Base-by-base conservation (phyloP, 164 flowering plant species). In the Umbellularia californica region DNA sequence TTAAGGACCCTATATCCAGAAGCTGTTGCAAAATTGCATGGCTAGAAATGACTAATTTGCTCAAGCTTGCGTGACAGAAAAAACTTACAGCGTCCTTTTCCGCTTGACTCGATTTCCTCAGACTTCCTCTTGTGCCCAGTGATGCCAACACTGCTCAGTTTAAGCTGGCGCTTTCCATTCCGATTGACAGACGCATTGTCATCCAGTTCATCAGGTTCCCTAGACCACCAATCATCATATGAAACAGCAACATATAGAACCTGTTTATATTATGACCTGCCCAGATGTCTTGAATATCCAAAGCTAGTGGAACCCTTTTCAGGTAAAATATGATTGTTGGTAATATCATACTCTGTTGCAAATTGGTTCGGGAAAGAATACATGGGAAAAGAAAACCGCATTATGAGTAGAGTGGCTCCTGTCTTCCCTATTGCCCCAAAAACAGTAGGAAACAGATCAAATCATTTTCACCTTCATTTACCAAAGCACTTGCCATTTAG, bases 11-110 rank as follows among this genome's bases (percentile, higher is more conserved):
- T 3, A 19, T 19, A 55, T 19, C 60, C 60, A 55, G 5, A 19
- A 55, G 19, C 20, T 19, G 20, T 55, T 15, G 20, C 60, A 15
- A 52, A 30, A 20, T 70, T 25, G 20, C 17, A 15, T 20, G 30
- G 64, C 75, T 73, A 83, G 81, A 92, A 92, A 63, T 82, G 79
- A 73, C 81, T 70, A 35, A 87, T 72, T 75, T 80, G 89, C 86
- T 95, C 94, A 68, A 95, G 95, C 74, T 88, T 95, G 74, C 98
- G 97, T 30, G 94, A 71, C 76, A 89, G 92, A 73, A 95, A 91
- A 78, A 95, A 93, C 78, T 88, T 93, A 88, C 92, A 88, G 55
- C 93, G 97, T 3, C 94, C 95, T 83, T 87, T 90, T 20, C 87
- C 93, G 84, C 90, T 93, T 60, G 99, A 95, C 83, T 90, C 94